Evolutionary conservation across 352 stramenopile species (phyloP).

Genomic region (Globisporangium radiosum): DNA sequence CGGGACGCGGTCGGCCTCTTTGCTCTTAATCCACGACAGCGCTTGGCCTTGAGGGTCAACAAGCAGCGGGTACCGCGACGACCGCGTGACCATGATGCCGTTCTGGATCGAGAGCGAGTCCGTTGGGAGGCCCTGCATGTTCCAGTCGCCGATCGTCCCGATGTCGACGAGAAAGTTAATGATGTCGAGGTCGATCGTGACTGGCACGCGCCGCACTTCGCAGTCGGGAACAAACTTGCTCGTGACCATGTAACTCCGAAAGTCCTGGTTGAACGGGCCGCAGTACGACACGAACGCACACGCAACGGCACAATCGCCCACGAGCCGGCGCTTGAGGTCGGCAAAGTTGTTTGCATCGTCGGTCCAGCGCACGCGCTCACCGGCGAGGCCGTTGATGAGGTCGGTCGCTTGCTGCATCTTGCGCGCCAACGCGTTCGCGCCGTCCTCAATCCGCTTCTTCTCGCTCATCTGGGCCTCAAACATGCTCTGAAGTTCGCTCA

Average conservation of each 20-base stretch:
- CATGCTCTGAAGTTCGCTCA: conserved; percentile 93
- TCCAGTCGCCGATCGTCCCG: conserved; percentile 97
- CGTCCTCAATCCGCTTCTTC: conserved; percentile 96
- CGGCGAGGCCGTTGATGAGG: conserved; percentile 95
- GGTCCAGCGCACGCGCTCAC: conserved; percentile 95
- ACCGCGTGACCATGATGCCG: conserved; percentile 97
- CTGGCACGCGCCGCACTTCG: conserved; percentile 86
- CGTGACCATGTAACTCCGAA: conserved; percentile 94
- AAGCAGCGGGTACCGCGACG: conserved; percentile 93
- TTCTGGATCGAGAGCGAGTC: conserved; percentile 98
- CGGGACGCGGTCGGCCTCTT: conserved; percentile 91
- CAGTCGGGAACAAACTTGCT: conserved; percentile 96
- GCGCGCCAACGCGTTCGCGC: conserved; percentile 89
- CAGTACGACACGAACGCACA: conserved; percentile 98
- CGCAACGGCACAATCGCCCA: conserved; percentile 95
- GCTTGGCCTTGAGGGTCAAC: conserved; percentile 98
- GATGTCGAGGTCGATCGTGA: conserved; percentile 94
- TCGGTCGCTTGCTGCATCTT: conserved; percentile 98
- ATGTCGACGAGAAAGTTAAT: conserved; percentile 97
- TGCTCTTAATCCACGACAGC: conserved; percentile 96
- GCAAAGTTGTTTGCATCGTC: conserved; percentile 98
- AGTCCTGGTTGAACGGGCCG: conserved; percentile 98
- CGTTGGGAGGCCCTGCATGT: conserved; percentile 95
- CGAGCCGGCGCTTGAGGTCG: conserved; percentile 93
- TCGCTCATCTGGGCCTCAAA: conserved; percentile 97